Conservation (phyloP, 2,329 filamentous ascomycete species). For the Trichoderma sp. region DNA sequence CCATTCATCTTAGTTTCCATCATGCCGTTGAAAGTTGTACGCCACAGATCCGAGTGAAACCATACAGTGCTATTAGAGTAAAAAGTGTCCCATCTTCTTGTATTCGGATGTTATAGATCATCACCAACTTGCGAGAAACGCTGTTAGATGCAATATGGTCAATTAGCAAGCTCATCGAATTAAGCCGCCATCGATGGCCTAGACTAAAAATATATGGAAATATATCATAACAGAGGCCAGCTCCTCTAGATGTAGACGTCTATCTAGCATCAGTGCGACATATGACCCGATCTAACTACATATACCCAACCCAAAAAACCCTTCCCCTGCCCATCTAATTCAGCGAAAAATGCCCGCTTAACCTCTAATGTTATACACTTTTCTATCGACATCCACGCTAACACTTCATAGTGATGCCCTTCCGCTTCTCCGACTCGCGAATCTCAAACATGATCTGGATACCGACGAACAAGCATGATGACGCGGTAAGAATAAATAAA, state of each 20-base stretch:
- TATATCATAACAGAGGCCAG: not conserved
- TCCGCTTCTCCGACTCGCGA: slow-evolving; percentile 76
- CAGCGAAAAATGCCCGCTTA: not conserved
- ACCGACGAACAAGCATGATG: slow-evolving; percentile 73
- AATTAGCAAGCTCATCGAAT: not conserved
- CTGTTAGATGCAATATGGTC: too few species aligned
- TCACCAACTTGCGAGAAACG: not conserved
- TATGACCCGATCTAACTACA: not conserved
- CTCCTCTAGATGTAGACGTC: not conserved
- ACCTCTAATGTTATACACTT: not conserved
- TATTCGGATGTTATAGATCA: not conserved
- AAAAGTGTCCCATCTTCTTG: not conserved
- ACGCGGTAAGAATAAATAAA: slow-evolving; percentile 69
- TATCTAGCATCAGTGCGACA: not conserved
- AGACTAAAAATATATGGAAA: not conserved
- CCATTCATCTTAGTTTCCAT: not conserved
- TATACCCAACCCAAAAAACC: not conserved
- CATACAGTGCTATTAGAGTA: not conserved
- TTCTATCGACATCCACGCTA: slow-evolving; percentile 36
- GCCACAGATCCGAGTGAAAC: not conserved
- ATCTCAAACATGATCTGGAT: slow-evolving; percentile 97
- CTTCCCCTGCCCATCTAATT: not conserved
- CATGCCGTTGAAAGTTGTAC: not conserved
- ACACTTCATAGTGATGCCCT: slow-evolving; percentile 80
- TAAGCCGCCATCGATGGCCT: not conserved